A percentile compares a stretch with the other conserved stretches of the same genome.
phyloP scores from a whole-genome alignment of 306 rosid species.

The Dryas drummondii region DNA sequence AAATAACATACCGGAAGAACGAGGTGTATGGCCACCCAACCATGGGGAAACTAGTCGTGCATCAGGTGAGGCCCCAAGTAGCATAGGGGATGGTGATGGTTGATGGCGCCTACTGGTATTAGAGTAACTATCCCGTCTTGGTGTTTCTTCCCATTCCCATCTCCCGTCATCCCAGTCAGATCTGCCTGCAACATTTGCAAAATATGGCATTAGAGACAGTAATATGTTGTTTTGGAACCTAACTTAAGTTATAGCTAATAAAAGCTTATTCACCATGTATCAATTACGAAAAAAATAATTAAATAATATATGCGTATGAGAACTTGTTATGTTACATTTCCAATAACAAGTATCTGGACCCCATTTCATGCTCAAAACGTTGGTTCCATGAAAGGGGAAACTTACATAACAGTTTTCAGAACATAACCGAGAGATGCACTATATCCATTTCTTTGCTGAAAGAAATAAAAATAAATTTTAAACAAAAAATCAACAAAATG shows the following conservation, averaged over 20 bases:
- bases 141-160: constrained; percentile 98
- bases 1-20: constrained; percentile 57
- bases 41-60: constrained; percentile 94
- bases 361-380: neutral
- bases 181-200: constrained; percentile 52
- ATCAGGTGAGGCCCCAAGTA: constrained; percentile 93
- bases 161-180: constrained; percentile 95
- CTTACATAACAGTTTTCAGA: neutral
- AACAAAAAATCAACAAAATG: constrained; percentile 12
- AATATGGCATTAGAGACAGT: constrained; percentile 16
- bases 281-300: neutral
- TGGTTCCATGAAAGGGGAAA: neutral
- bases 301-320: neutral
- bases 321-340: neutral
- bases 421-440: neutral
- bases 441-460: neutral
- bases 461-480: neutral
- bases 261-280: neutral
- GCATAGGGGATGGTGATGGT: constrained; percentile 93
- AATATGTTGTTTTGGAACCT: constrained; percentile 2
- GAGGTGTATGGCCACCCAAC: constrained; percentile 80
- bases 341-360: neutral
- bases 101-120: constrained; percentile 60
- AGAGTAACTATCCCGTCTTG: constrained; percentile 65
- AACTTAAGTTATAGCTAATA: neutral